Base-by-base conservation (phyloP, 2,329 filamentous ascomycete species). In the Hymenoscyphus scutula region DNA sequence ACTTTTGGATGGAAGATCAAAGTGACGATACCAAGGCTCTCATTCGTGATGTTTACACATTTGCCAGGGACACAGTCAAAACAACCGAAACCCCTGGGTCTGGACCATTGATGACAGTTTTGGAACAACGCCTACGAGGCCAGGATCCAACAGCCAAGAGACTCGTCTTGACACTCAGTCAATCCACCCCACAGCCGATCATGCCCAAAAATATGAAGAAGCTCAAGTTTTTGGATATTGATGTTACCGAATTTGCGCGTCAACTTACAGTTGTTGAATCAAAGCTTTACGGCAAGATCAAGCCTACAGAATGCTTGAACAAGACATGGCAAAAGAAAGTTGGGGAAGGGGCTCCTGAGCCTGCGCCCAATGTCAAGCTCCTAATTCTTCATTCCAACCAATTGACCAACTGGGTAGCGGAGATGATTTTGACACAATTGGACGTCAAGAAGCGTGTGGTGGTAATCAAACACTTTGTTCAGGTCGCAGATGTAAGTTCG, bases 171-270 rank as follows among this genome's bases (percentile, higher is more conserved):
- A 98, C 92, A 0, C 81, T 95, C 67, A 94, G 88, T 74, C 88
- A 89, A 70, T 89, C 91, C 66, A 90, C 91, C 0, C 94, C 95
- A 3, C 80, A 89, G 38, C 92, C 95, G 1, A 97, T 98, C 73
- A 87, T 97, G 75, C 95, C 95, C 1, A 97, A 97, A 83, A 97
- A 98, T 76, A 96, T 99, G 92, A 97, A 95, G 84, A 99, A 97
- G 78, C 84, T 99, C 70, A 99, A 98, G 77, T 98, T 99, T 78
- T 79, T 98, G 61, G 95, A 99, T 74, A 97, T 99, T 70, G 95
- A 99, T 74, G 88, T 92, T 0, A 91, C 90, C 0, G 95, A 99
- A 74, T 98, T 99, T 76, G 95, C 95, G n/a, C 88, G 95, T 56
- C 95, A 99, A 76, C 82, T 99, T 66, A 99, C 95, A 0, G 95